Conservation (phyloP, 768 basidiomycete genomes). For the Termitomyces eurrhizus region DNA sequence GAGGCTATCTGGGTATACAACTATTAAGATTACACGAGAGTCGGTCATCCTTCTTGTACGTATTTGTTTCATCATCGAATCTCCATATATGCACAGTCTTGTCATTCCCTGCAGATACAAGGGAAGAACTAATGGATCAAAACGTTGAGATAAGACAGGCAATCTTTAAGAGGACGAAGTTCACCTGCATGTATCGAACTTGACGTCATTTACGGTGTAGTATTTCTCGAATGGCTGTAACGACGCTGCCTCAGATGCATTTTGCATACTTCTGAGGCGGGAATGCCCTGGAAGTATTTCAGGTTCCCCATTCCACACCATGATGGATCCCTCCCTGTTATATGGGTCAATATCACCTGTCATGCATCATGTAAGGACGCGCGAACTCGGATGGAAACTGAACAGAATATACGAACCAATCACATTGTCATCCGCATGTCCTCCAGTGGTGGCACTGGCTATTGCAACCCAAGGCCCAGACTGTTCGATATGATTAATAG, state of each 20-base stretch:
- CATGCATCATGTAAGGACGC: background rate
- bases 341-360: conserved; percentile 36
- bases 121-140: conserved; percentile 28
- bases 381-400: background rate
- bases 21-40: background rate
- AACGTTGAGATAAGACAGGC: background rate
- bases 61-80: conserved; percentile 18
- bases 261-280: conserved; percentile 1
- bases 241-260: background rate
- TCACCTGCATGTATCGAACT: conserved; percentile 49
- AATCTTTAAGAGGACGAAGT: conserved; percentile 1
- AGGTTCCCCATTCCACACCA: conserved; percentile 31
- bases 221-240: conserved; percentile 35
- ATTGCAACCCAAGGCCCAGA: conserved; percentile 35
- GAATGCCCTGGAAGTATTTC: conserved; percentile 20
- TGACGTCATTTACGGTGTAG: conserved; percentile 53
- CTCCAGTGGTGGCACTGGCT: conserved; percentile 44
- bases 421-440: conserved; percentile 28
- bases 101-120: conserved; percentile 50
- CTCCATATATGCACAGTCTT: conserved; percentile 39
- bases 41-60: background rate
- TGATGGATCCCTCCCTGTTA: conserved; percentile 44
- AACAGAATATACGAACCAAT: conserved; percentile 19
- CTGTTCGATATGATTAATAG: conserved; percentile 52
- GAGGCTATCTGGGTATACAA: background rate